A percentile compares a stretch with the other conserved stretches of the same genome.
Evolutionary conservation across 2,329 filamentous ascomycete species (phyloP).

Genomic region (Trichoderma harzianum): DNA sequence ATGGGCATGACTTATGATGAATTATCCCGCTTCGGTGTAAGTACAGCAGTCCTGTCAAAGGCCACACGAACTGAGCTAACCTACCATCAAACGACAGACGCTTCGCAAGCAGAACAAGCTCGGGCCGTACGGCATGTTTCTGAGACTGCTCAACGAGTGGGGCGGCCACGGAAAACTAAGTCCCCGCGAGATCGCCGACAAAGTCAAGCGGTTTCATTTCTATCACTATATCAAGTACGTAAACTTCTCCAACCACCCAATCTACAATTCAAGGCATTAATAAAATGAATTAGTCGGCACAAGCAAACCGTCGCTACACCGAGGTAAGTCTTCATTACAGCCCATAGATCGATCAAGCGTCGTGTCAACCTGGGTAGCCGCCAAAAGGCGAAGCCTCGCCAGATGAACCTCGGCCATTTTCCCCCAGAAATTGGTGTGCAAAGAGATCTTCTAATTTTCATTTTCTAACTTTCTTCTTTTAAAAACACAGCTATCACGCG

Average conservation of each 20-base stretch:
- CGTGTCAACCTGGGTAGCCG: too few relatives aligned
- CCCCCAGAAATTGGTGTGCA: too few relatives aligned
- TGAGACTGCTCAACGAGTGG: constrained; percentile 40
- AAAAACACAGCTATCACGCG: neutral
- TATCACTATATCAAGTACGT: neutral
- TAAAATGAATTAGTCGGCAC: neutral
- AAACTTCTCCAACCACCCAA: neutral
- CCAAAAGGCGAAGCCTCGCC: too few relatives aligned
- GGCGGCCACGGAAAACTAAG: constrained; percentile 26
- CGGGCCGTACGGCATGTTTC: constrained; percentile 40
- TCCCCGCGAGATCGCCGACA: constrained; percentile 36
- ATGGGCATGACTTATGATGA: constrained; percentile 4
- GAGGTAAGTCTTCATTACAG: too few relatives aligned
- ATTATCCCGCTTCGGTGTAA: neutral
- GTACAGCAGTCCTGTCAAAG: neutral
- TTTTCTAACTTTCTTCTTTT: too few relatives aligned
- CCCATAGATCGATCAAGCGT: too few relatives aligned
- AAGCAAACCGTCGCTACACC: neutral
- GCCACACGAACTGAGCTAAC: neutral
- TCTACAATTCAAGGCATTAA: neutral
- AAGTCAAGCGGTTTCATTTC: constrained; percentile 17
- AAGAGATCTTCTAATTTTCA: too few relatives aligned
- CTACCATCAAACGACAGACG: constrained; percentile 23
- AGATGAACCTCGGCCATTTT: too few relatives aligned
- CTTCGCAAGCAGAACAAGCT: constrained; percentile 42